phyloP scores from a whole-genome alignment of 2,329 filamentous ascomycete genomes.

The Harringtonia aguacate region DNA sequence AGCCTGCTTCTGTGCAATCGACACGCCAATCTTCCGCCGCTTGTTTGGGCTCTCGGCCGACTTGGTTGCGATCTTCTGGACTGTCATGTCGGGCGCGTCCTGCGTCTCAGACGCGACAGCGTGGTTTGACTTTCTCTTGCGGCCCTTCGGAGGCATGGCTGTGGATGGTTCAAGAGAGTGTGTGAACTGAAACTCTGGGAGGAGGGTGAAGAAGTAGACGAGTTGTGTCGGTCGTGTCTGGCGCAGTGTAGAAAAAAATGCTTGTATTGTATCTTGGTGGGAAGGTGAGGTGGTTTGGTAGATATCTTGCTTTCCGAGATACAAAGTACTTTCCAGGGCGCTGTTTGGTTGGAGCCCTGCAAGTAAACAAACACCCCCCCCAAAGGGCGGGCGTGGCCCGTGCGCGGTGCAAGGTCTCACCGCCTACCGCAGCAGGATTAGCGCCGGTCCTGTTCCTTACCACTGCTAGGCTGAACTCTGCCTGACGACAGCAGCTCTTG shows the following conservation, averaged over 20 bases:
- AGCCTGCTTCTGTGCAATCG: conserved; percentile 67
- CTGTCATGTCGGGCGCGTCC: conserved; percentile 12
- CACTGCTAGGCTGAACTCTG: conserved; percentile 10
- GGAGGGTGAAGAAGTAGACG: neutral
- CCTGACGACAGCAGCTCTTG: conserved; percentile 15
- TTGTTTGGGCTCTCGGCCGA: conserved; percentile 47
- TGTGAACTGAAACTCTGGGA: neutral
- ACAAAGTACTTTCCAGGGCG: neutral
- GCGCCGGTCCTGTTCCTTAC: neutral
- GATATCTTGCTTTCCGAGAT: neutral
- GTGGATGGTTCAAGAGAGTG: conserved; percentile 7
- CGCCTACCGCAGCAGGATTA: conserved; percentile 6
- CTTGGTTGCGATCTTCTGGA: conserved; percentile 22
- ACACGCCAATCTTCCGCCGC: conserved; percentile 51
- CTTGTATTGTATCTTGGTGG: no score
- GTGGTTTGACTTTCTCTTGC: conserved; percentile 33
- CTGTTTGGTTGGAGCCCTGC: neutral
- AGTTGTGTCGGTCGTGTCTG: no score
- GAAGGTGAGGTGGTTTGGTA: neutral
- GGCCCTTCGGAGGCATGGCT: conserved; percentile 35
- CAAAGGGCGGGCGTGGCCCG: conserved; percentile 7
- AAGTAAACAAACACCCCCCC: conserved; percentile 10
- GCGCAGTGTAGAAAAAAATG: no score
- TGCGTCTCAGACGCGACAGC: conserved; percentile 18
- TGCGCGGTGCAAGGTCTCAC: conserved; percentile 7